Conservation (phyloP, 306 rosid genomes). For the Vigna trinervia region DNA sequence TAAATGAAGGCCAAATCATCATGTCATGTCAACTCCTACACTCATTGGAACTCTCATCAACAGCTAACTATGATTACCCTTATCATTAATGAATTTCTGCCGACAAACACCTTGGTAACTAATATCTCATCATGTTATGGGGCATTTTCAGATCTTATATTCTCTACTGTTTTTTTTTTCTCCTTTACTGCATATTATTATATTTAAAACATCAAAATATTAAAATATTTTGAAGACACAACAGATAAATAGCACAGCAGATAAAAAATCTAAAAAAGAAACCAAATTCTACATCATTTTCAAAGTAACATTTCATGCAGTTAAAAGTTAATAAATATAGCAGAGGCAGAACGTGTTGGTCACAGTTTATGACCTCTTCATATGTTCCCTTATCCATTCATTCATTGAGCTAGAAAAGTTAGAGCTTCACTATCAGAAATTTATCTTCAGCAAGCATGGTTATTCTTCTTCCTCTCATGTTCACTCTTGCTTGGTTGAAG, state of each 20-base stretch:
- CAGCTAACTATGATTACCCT: conserved; percentile 22
- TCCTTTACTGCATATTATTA: too few species aligned
- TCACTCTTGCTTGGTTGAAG: conserved; percentile 8
- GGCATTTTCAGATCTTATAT: background rate
- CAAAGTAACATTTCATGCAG: conserved; percentile 1
- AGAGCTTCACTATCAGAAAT: conserved; percentile 6
- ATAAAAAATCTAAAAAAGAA: too few species aligned
- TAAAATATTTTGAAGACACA: too few species aligned
- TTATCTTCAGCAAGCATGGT: conserved; percentile 4
- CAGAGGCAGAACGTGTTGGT: conserved; percentile 7
- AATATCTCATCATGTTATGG: background rate
- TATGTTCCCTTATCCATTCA: conserved; percentile 10
- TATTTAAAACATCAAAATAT: too few species aligned
- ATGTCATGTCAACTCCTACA: conserved; percentile 25
- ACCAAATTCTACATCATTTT: background rate
- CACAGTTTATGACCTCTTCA: conserved; percentile 32
- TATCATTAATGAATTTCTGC: conserved; percentile 29
- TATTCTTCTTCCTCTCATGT: background rate
- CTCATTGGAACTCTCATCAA: background rate
- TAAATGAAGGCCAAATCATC: conserved; percentile 1
- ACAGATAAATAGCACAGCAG: too few species aligned
- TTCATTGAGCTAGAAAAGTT: conserved; percentile 10
- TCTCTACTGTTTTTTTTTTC: too few species aligned
- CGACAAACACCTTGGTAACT: conserved; percentile 16
- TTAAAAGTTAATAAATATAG: background rate